Base-by-base conservation (phyloP, 2,329 filamentous ascomycete species). In the Penicillium verrucosum region DNA sequence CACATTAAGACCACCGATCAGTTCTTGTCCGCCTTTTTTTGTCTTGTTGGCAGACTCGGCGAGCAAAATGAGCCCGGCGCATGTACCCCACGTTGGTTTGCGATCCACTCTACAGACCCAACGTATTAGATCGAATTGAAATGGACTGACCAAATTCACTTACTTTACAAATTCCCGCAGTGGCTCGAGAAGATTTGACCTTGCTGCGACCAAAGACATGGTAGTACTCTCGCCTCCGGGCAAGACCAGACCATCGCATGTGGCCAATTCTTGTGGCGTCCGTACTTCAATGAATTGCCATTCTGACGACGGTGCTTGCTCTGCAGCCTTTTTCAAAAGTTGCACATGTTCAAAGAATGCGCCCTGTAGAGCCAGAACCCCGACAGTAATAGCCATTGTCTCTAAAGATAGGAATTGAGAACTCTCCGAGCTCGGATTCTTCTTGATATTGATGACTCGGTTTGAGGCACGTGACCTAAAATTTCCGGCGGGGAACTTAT, bases 221-320 rank as follows among this genome's bases (percentile, higher is more conserved):
- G 93, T 88, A 1, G 94, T 97, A 76, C 91, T 96, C 75, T 99
- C 94, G 60, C 94, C 94, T 51, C 94, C 94, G 3, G 94, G 94
- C 45, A 99, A 85, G 69, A 99, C 85, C 42, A 99, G 82, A 27
- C 86, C 93, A 73, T 93, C 85, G 76, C 92, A 97, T 64, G 72
- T 73, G 5, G 81, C 77, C 32, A 99, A 82, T 67, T 96, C 83
- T 7, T 80, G 77, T 2, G 84, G 77, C 7, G 88, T 97, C 57
- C 93, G 88, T 45, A 97, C 90, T 74, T 96, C 88, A 61, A 88
- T 80, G 69, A 94, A 90, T 27, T 74, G 70, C 77, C 90, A 87
- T 44, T 73, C 48, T 27, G 64, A 58, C 18, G 61, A 64, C 21
- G 48, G 58, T 45, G 57, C 44, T 57, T 60, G 60, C 55, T 51